phyloP scores from a whole-genome alignment of 2,329 filamentous ascomycete genomes.

The Coniella lustricola region DNA sequence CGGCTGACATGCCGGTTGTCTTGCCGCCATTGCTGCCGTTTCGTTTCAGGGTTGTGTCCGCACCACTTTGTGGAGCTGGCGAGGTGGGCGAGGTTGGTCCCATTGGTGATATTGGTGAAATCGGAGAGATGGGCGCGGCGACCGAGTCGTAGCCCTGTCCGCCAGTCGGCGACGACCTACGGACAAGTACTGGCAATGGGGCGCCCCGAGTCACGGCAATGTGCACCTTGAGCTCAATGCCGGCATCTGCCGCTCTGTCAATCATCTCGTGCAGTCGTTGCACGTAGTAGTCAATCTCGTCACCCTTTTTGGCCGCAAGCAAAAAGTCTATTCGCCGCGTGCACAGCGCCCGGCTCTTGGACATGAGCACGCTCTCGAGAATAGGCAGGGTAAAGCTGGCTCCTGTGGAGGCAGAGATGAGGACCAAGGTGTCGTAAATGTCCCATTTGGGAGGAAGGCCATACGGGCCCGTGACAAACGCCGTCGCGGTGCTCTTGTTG shows the following conservation, averaged over 20 bases:
- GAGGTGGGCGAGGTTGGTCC: conserved; percentile 31
- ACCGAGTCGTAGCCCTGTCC: conserved; percentile 14
- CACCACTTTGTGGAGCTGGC: conserved; percentile 1
- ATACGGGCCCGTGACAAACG: conserved; percentile 50
- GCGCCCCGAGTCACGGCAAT: conserved; percentile 43
- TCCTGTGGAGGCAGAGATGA: conserved; percentile 57
- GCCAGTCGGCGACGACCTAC: conserved; percentile 13
- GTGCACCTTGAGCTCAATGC: conserved; percentile 44
- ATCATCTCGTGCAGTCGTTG: conserved; percentile 41
- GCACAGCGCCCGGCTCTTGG: conserved; percentile 33
- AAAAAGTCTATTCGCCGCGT: conserved; percentile 47
- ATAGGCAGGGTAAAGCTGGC: conserved; percentile 55
- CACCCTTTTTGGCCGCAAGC: conserved; percentile 41
- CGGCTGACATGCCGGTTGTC: conserved; percentile 11
- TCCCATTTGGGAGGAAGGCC: conserved; percentile 50
- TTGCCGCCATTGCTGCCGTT: too few species aligned
- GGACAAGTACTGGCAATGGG: conserved; percentile 19
- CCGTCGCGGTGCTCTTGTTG: conserved; percentile 30
- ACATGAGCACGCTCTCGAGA: conserved; percentile 45
- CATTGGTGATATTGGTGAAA: conserved; percentile 30
- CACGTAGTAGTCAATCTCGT: conserved; percentile 50
- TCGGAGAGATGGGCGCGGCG: conserved; percentile 20
- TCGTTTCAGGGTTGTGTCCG: too few species aligned
- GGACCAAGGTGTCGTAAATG: conserved; percentile 50
- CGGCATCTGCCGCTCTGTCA: conserved; percentile 33